These are phyloP conservation scores for Vitis hybrid DNA, from an alignment of 177 flowering plant species.

Conservation along the genomic window DNA sequence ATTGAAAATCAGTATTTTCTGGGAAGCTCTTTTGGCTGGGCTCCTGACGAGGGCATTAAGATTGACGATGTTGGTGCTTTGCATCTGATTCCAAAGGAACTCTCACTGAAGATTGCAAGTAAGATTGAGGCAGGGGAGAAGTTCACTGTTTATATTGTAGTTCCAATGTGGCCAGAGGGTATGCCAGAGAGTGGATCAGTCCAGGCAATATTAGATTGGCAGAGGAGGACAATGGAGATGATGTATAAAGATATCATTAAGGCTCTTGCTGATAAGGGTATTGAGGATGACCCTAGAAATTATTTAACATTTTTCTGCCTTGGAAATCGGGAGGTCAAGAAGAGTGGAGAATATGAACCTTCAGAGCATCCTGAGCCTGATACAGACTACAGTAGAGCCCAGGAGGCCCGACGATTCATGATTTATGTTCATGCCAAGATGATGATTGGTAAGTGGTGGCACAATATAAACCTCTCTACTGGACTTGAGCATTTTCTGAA, in stretches of 20 bases:
- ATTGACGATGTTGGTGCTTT: conserved; percentile 59
- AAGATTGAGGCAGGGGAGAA: conserved; percentile 73
- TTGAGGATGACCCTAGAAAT: conserved; percentile 56
- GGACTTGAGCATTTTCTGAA: no score
- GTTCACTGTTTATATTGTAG: conserved; percentile 66
- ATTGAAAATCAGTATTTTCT: conserved; percentile 77
- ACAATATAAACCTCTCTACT: background rate
- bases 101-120: conserved; percentile 61
- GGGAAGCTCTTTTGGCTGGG: conserved; percentile 64
- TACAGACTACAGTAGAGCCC: conserved; percentile 57
- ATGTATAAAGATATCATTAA: conserved; percentile 59
- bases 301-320: conserved; percentile 75
- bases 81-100: conserved; percentile 65
- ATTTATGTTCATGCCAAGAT: conserved; percentile 77
- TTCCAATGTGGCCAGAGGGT: conserved; percentile 89
- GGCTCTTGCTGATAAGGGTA: conserved; percentile 53
- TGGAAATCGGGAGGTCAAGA: conserved; percentile 68
- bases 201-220: conserved; percentile 80
- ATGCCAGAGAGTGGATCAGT: conserved; percentile 69
- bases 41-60: conserved; percentile 38
- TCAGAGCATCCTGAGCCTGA: conserved; percentile 59
- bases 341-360: conserved; percentile 64
- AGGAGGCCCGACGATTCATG: conserved; percentile 72
- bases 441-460: conserved; percentile 57
- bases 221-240: conserved; percentile 71